phyloP scores from a whole-genome alignment of 139 green algal species.

The Micractinium conductrix region DNA sequence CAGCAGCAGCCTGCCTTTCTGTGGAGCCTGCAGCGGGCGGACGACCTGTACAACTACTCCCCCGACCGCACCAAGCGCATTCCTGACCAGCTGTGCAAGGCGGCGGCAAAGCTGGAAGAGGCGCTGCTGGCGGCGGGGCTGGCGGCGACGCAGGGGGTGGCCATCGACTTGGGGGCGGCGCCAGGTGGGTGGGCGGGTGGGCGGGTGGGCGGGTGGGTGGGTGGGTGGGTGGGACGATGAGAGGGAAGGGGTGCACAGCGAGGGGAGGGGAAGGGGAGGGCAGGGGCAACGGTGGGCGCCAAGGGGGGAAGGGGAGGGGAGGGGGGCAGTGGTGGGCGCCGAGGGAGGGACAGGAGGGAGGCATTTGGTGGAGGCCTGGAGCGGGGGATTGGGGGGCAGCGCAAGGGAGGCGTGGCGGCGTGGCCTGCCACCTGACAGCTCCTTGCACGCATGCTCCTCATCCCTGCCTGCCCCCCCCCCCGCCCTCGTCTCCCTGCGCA shows the following conservation, averaged over 20 bases:
- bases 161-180: constrained; percentile 13
- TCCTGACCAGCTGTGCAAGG: constrained; percentile 27
- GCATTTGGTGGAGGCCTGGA: no score
- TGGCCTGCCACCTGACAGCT: background rate
- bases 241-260: no score
- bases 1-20: background rate
- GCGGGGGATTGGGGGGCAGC: no score
- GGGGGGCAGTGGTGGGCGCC: no score
- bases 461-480: background rate
- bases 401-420: background rate
- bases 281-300: no score
- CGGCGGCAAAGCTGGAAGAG: constrained; percentile 25
- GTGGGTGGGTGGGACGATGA: no score
- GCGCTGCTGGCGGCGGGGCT: constrained; percentile 10
- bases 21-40: constrained; percentile 25
- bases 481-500: background rate
- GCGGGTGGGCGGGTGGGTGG: no score
- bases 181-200: constrained; percentile 15
- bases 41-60: background rate
- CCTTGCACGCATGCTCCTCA: background rate
- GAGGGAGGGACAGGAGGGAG: no score
- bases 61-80: background rate
- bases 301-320: no score
- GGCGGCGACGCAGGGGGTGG: background rate
- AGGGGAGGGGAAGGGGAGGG: no score